A percentile compares a stretch with the other conserved stretches of the same genome.
These are phyloP conservation scores for Neocallimastix lanati DNA, from an alignment of 192 early-diverging fungal species.

Conservation along the genomic window DNA sequence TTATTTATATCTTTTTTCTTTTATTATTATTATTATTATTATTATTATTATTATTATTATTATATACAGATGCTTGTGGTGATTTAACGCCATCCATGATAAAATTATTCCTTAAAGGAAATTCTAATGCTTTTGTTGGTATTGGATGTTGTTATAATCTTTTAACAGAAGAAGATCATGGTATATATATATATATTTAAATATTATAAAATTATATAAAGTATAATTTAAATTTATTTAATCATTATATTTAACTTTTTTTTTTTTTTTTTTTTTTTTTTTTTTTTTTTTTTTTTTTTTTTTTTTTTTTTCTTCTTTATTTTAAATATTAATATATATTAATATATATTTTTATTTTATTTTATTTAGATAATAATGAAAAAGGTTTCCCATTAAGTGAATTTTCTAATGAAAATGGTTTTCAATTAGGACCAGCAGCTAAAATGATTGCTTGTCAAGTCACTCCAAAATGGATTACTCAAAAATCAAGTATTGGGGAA, in stretches of 20 bases:
- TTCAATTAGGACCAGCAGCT: conserved; percentile 32
- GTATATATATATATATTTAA: neutral
- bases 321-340: no score
- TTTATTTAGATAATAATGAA: neutral
- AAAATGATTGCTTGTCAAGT: conserved; percentile 66
- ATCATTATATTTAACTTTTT: no score
- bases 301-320: no score
- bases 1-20: no score
- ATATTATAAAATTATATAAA: no score
- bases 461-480: conserved; percentile 48
- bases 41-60: no score
- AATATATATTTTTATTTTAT: neutral
- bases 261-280: no score
- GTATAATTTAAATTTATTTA: no score
- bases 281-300: no score
- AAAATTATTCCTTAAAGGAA: conserved; percentile 25
- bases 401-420: conserved; percentile 1
- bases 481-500: conserved; percentile 27
- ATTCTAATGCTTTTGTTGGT: conserved; percentile 31
- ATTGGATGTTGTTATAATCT: conserved; percentile 80
- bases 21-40: no score
- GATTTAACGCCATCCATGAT: conserved; percentile 58
- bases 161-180: conserved; percentile 30
- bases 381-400: neutral
- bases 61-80: conserved; percentile 56